Evolutionary conservation across 352 stramenopile species (phyloP).

Genomic region (Globisporangium carolinianum): DNA sequence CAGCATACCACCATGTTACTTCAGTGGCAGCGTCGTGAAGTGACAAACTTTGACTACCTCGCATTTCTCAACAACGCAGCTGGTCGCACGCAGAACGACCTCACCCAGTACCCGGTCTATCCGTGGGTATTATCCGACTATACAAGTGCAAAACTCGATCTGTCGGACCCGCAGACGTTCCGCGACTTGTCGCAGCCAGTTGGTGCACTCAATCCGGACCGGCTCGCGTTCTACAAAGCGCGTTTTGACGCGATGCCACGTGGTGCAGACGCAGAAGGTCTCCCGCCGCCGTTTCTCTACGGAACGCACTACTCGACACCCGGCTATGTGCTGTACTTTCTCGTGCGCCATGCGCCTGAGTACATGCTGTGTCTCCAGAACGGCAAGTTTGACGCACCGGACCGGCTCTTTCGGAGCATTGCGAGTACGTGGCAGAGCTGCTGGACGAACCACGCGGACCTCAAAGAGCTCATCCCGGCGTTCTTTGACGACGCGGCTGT

Average conservation of each 20-base stretch:
- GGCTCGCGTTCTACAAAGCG: constrained; percentile 59
- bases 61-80: constrained; percentile 85
- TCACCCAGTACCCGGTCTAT: constrained; percentile 97
- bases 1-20: constrained; percentile 37
- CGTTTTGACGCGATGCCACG: constrained; percentile 87
- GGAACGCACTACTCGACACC: constrained; percentile 91
- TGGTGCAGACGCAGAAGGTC: constrained; percentile 64
- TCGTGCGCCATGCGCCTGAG: constrained; percentile 95
- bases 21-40: constrained; percentile 76
- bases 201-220: constrained; percentile 79
- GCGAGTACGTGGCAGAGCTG: constrained; percentile 88
- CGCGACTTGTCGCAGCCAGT: constrained; percentile 94
- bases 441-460: constrained; percentile 85
- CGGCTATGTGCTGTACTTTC: constrained; percentile 97
- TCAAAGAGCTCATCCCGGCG: constrained; percentile 99
- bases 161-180: constrained; percentile 80
- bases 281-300: constrained; percentile 95
- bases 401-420: constrained; percentile 96
- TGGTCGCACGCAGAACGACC: constrained; percentile 82
- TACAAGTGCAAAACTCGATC: constrained; percentile 67
- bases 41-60: constrained; percentile 95
- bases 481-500: constrained; percentile 87
- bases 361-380: constrained; percentile 96
- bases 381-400: constrained; percentile 97
- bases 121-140: constrained; percentile 95